Evolutionary conservation across 805 yeast species (phyloP).

Genomic region (Alloascoidea hylecoeti): DNA sequence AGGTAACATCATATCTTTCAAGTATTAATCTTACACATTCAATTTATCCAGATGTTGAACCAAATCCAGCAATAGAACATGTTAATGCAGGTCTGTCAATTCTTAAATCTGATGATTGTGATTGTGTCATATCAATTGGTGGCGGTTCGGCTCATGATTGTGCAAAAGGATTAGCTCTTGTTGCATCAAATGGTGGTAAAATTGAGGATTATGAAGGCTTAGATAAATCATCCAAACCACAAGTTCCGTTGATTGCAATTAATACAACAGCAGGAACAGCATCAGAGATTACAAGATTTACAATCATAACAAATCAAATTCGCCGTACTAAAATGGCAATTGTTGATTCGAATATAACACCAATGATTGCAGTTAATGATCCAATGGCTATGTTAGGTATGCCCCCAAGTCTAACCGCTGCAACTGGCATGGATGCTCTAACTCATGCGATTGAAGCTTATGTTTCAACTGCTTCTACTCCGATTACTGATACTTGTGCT

Average conservation of each 20-base stretch:
- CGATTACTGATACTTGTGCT: conserved; percentile 13
- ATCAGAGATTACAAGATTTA: conserved; percentile 13
- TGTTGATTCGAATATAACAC: conserved; percentile 13
- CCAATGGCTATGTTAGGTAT: conserved; percentile 12
- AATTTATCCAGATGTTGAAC: conserved; percentile 6
- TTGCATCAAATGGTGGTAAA: conserved; percentile 13
- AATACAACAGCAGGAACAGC: conserved; percentile 16
- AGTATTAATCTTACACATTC: conserved; percentile 5
- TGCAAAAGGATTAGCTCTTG: conserved; percentile 12
- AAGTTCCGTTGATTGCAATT: conserved; percentile 11
- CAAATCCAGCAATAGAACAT: conserved; percentile 11
- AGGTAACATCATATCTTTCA: conserved; percentile 12
- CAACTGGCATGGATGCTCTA: conserved; percentile 13
- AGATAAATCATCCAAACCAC: conserved; percentile 9
- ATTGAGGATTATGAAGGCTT: conserved; percentile 14
- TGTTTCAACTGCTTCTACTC: conserved; percentile 12
- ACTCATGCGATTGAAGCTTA: conserved; percentile 14
- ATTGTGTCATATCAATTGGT: conserved; percentile 13
- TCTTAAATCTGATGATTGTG: conserved; percentile 8
- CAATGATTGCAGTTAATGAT: conserved; percentile 12
- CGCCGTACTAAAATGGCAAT: conserved; percentile 13
- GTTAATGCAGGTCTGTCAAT: conserved; percentile 10
- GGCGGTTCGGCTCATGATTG: conserved; percentile 15
- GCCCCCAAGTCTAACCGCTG: conserved; percentile 13
- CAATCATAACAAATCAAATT: conserved; percentile 12